Percentiles rank a stretch among this genome's conserved stretches.
These are phyloP conservation scores for Xanthoconium purpureum DNA, from an alignment of 768 basidiomycete genomes.

Conservation along the genomic window DNA sequence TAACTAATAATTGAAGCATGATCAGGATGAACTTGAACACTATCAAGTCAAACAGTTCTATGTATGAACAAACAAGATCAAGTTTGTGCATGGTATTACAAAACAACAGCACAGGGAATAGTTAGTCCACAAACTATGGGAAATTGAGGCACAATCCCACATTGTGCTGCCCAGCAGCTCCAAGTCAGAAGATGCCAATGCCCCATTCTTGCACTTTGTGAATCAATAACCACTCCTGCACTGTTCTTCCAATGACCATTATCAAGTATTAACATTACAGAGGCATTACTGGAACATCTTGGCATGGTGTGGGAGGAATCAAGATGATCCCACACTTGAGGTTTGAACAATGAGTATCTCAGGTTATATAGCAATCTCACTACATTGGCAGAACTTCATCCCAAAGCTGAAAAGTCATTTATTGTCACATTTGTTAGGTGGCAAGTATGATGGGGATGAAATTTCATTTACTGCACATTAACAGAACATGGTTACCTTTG, in stretches of 20 bases:
- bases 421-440: background rate
- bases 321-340: background rate
- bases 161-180: no score
- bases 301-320: background rate
- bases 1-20: no score
- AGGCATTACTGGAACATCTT: slow-evolving; percentile 5
- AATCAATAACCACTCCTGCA: slow-evolving; percentile 6
- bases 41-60: slow-evolving; percentile 37
- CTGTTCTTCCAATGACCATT: slow-evolving; percentile 6
- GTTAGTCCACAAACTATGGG: background rate
- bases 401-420: background rate
- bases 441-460: slow-evolving; percentile 24
- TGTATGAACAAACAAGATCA: slow-evolving; percentile 32
- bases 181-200: background rate
- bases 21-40: no score
- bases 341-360: background rate
- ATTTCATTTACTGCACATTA: slow-evolving; percentile 13
- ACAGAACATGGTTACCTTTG: slow-evolving; percentile 3
- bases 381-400: background rate
- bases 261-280: slow-evolving; percentile 18
- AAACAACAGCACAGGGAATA: slow-evolving; percentile 19
- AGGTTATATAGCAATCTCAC: background rate
- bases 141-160: background rate
- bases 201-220: background rate
- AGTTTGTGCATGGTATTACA: slow-evolving; percentile 30